Conservation (phyloP, 1,139 yeast genomes). For the Keqinozyma sinolaborantium region DNA sequence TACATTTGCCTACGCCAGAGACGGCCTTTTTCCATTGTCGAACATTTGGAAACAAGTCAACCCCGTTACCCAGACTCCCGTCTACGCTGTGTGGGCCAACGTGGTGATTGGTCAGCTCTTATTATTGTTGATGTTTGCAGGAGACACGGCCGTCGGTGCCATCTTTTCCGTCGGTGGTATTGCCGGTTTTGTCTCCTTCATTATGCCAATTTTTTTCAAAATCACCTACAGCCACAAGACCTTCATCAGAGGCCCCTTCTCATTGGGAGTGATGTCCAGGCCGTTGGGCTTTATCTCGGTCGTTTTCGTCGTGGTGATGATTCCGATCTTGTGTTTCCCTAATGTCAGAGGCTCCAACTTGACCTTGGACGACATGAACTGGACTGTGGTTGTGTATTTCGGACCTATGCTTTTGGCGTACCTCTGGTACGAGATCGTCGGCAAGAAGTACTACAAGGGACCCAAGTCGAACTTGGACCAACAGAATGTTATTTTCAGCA, state of each 20-base stretch:
- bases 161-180: constrained; percentile 77
- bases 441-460: constrained; percentile 66
- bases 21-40: constrained; percentile 64
- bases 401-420: constrained; percentile 57
- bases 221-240: constrained; percentile 51
- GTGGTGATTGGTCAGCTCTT: constrained; percentile 54
- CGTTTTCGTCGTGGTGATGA: constrained; percentile 55
- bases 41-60: constrained; percentile 53
- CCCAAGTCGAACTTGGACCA: constrained; percentile 57
- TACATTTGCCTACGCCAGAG: constrained; percentile 67
- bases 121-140: constrained; percentile 61
- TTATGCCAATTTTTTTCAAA: constrained; percentile 63
- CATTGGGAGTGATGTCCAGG: constrained; percentile 53
- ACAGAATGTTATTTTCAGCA: constrained; percentile 20
- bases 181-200: constrained; percentile 67
- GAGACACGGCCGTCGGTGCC: constrained; percentile 68
- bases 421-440: constrained; percentile 53
- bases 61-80: constrained; percentile 58
- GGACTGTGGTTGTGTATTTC: constrained; percentile 67
- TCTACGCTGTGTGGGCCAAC: constrained; percentile 68
- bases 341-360: constrained; percentile 46
- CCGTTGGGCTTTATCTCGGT: constrained; percentile 36
- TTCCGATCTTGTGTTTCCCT: constrained; percentile 69
- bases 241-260: constrained; percentile 70
- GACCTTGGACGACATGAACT: constrained; percentile 55